phyloP scores from a whole-genome alignment of 2,329 filamentous ascomycete genomes.

The Aspergillus sergii region DNA sequence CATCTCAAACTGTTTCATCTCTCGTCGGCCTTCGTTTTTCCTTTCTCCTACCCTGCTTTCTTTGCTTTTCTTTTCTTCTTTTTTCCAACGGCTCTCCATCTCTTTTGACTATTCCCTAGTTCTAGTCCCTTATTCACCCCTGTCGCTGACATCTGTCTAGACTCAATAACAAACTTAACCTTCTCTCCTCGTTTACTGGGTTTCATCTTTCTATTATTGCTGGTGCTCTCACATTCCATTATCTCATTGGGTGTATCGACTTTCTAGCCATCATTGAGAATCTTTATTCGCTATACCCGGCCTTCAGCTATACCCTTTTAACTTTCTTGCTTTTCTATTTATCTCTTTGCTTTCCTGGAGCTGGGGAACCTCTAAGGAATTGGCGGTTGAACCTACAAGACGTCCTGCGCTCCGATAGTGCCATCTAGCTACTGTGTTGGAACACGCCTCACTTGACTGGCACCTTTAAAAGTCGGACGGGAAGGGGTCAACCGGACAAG shows the following conservation, averaged over 20 bases:
- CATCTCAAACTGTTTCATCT: conserved; percentile 28
- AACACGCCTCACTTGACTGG: not conserved
- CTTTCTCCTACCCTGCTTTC: conserved; percentile 12
- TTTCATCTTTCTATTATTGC: not conserved
- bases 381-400: not conserved
- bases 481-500: not conserved
- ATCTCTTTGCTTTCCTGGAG: not conserved
- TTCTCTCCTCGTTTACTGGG: not conserved
- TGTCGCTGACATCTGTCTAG: conserved; percentile 3
- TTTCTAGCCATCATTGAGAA: not conserved
- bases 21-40: conserved; percentile 10
- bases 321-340: not conserved
- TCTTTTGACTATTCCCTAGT: conserved; percentile 3
- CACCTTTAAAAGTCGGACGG: not conserved
- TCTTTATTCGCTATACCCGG: not conserved
- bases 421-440: not conserved
- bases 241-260: not conserved
- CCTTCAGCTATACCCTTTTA: not conserved
- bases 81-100: not conserved
- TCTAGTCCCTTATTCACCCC: conserved; percentile 4
- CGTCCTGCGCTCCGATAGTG: not conserved
- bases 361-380: not conserved
- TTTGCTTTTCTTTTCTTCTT: conserved; percentile 15
- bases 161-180: conserved; percentile 3
- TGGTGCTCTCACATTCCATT: not conserved